A percentile compares a stretch with the other conserved stretches of the same genome.
These are phyloP conservation scores for Candida morakotiae DNA, from an alignment of 805 yeast species.

Conservation along the genomic window DNA sequence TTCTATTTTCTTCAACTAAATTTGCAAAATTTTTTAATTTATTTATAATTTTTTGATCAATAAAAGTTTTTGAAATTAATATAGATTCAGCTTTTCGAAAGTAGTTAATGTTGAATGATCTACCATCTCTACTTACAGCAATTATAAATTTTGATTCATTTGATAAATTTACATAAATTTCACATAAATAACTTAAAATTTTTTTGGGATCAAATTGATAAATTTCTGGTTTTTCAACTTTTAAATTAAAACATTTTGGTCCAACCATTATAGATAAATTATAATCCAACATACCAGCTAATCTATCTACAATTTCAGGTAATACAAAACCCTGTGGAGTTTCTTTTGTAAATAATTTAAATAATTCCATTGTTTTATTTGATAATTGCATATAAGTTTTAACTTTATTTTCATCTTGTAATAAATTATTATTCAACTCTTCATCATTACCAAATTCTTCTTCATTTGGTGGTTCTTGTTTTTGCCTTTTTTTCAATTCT, in stretches of 20 bases:
- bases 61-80: constrained; percentile 51
- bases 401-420: constrained; percentile 70
- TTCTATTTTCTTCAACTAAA: constrained; percentile 57
- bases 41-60: constrained; percentile 45
- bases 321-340: constrained; percentile 83
- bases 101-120: constrained; percentile 70
- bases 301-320: constrained; percentile 86
- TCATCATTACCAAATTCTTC: constrained; percentile 52
- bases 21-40: constrained; percentile 54
- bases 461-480: constrained; percentile 28
- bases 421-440: constrained; percentile 55
- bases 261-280: constrained; percentile 92
- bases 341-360: constrained; percentile 78
- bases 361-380: constrained; percentile 74
- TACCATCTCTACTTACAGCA: constrained; percentile 87
- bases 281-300: constrained; percentile 94
- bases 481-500: constrained; percentile 52
- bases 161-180: constrained; percentile 72
- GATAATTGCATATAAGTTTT: constrained; percentile 78
- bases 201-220: constrained; percentile 80
- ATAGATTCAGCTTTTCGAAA: constrained; percentile 72
- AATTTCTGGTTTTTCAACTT: constrained; percentile 77
- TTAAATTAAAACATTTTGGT: constrained; percentile 84
- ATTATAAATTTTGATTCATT: constrained; percentile 59
- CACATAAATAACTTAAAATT: constrained; percentile 63